Evolutionary conservation across 2,329 filamentous ascomycete genomes (phyloP), one percentile per base, ranked within the genome.

Genomic region (Pseudogymnoascus pannorum): DNA sequence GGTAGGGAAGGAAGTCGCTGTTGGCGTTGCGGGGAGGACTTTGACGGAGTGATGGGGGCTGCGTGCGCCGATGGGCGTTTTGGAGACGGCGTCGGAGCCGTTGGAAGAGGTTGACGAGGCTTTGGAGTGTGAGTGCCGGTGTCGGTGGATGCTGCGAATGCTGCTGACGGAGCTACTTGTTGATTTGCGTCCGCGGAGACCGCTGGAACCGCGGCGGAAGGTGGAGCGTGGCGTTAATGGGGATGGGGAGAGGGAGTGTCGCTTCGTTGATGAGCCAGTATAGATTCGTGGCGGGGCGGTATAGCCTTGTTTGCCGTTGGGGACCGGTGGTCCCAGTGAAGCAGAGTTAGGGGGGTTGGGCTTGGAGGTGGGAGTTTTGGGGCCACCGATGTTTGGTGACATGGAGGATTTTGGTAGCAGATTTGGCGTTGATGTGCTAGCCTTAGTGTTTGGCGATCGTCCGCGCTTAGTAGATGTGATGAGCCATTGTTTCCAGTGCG

Each of bases 161-260:
- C 92, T 96, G 0, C 92, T 97, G 14, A 99, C 87, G 0, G 92
- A 97, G 0, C 92, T 96, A 0, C 92, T 97, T 0, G 94, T 99
- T 0, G 93, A 97, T 73, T 97, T 97, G 64, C 94, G 86, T 36
- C 94, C 93, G 26, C 92, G 85, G 48, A 97, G 81, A 29, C 93
- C 92, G 44, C 82, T 85, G 4, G 91, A 96, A 2, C 91, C 86
- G 35, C 92, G 88, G 9, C 94, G 86, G 69, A 95, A 88, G 0
- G 89, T 90, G 4, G 91, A 92, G 38, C 92, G 88, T 3, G 94
- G 93, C 0, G 94, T 97, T 40, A 97, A 74, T 0, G 94, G 93
- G 2, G 87, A 88, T 0, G 94, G 94, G 0, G 91, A 96, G 8
- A 95, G 76, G 0, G 92, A 96, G 64, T 91, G 88, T 14, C 91